Evolutionary conservation across 805 yeast genomes (phyloP), one percentile per base, ranked within the genome.

Genomic region (Saturnispora saitoi): DNA sequence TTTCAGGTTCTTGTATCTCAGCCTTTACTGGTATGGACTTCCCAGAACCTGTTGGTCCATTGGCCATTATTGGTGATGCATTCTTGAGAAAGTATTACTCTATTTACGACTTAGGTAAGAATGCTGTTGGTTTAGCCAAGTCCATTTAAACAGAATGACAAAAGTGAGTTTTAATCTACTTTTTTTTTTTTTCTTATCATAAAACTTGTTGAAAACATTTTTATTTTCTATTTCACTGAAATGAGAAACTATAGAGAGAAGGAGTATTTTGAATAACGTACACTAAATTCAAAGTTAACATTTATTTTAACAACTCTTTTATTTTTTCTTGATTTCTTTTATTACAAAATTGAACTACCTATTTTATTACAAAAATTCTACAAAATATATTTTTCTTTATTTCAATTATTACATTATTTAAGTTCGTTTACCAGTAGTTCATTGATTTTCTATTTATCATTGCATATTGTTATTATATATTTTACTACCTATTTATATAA

Each of bases 11-110:
- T 40, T 93, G 99, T 77, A 84, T 91, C 61, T 90, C 97, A 51
- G 95, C 95, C 7, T 86, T 93, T 75, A 89, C 95, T 37, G 95
- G 96, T 59, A 80, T 93, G 91, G 99, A 93, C 66, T 80, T 93
- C 81, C 98, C 98, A 47, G 87, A 82, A 61, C 97, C 97, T 54
- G 83, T 91, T 61, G 98, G 98, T 51, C 97, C 96, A 57, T 70
- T 93, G 70, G 95, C 97, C 50, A 91, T 93, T 61, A 72, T 93
- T 58, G 99, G 99, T 65, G 99, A 93, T 65, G 91, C 98, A 14
- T 93, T 93, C 83, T 79, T 93, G 71, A 87, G 99, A 75, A 85
- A 76, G 65, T 91, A 81, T 75, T 93, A 93, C 77, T 88, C 97
- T 22, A 78, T 93, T 57, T 93, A 93, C 70, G 98, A 93, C 67